These are phyloP conservation scores for Annona cherimola DNA, from an alignment of 164 flowering plant species.

Conservation along the genomic window DNA sequence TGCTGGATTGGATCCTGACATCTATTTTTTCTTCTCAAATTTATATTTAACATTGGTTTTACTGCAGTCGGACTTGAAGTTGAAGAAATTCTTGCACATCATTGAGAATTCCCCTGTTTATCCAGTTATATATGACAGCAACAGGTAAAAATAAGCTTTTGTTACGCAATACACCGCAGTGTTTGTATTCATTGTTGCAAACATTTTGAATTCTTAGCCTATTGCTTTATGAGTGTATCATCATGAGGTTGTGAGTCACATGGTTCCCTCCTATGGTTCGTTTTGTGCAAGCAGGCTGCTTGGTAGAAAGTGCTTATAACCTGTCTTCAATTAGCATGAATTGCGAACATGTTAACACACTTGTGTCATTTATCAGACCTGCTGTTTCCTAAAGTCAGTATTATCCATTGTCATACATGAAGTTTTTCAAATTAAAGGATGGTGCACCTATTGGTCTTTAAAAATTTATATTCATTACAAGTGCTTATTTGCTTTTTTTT, in stretches of 20 bases:
- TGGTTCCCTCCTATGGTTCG: not conserved
- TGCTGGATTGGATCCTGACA: not conserved
- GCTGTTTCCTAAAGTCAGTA: not conserved
- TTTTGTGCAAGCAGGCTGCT: not conserved
- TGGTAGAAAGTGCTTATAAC: not conserved
- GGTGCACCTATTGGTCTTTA: not conserved
- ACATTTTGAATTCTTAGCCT: not conserved
- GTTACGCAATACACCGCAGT: not conserved
- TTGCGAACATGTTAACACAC: not conserved
- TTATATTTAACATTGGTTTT: slow-evolving; percentile 11
- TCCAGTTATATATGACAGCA: slow-evolving; percentile 75
- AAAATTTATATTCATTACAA: not conserved
- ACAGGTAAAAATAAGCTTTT: slow-evolving; percentile 46
- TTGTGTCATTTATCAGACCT: not conserved
- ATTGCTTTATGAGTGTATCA: not conserved
- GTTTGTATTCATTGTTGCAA: not conserved
- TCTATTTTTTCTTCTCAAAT: slow-evolving; percentile 1
- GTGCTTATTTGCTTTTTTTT: slow-evolving; percentile 8
- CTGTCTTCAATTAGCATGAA: not conserved
- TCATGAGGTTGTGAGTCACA: not conserved
- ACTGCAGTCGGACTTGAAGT: slow-evolving; percentile 78
- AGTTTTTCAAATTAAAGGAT: not conserved
- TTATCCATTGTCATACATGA: not conserved
- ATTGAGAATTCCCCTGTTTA: slow-evolving; percentile 82
- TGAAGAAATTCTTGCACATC: slow-evolving; percentile 94